phyloP scores from a whole-genome alignment of 805 yeast species.

The Ogataea nonfermentans region DNA sequence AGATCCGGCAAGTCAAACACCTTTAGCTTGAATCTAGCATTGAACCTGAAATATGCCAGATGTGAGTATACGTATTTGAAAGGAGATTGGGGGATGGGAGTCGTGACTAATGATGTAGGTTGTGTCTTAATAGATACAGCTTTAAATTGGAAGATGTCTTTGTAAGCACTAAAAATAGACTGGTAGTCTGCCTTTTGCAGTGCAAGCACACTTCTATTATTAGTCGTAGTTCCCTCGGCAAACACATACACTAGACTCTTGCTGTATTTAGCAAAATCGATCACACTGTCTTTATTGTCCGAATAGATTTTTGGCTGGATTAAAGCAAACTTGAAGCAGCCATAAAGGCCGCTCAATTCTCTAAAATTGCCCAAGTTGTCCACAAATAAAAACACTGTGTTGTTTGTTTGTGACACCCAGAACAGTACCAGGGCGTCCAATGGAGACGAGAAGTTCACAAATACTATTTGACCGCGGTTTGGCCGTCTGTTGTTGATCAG shows the following conservation, averaged over 20 bases:
- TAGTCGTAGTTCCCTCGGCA: slow-evolving; percentile 83
- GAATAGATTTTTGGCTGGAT: slow-evolving; percentile 7
- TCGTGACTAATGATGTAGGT: slow-evolving; percentile 39
- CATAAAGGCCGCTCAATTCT: slow-evolving; percentile 13
- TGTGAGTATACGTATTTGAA: slow-evolving; percentile 12
- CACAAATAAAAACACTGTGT: slow-evolving; percentile 19
- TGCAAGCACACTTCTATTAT: slow-evolving; percentile 73
- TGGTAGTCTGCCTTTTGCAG: slow-evolving; percentile 36
- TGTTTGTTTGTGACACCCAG: slow-evolving; percentile 13
- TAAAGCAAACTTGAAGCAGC: slow-evolving; percentile 22
- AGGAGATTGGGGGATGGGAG: slow-evolving; percentile 29
- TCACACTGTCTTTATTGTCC: not conserved
- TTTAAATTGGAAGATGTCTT: slow-evolving; percentile 28
- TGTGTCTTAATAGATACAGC: slow-evolving; percentile 38
- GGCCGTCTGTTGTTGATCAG: slow-evolving; percentile 37
- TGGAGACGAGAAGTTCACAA: slow-evolving; percentile 61
- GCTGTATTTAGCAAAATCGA: slow-evolving; percentile 28
- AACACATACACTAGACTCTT: slow-evolving; percentile 55
- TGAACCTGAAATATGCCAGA: slow-evolving; percentile 12
- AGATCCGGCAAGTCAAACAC: slow-evolving; percentile 20
- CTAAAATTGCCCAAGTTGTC: slow-evolving; percentile 14
- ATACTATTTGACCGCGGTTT: slow-evolving; percentile 44
- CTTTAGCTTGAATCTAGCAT: slow-evolving; percentile 23
- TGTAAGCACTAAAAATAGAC: slow-evolving; percentile 8
- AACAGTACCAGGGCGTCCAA: slow-evolving; percentile 46